Percentiles rank a stretch among this genome's conserved stretches.
Evolutionary conservation across 1,139 yeast genomes (phyloP).

Genomic region (Eremothecium gossypii): DNA sequence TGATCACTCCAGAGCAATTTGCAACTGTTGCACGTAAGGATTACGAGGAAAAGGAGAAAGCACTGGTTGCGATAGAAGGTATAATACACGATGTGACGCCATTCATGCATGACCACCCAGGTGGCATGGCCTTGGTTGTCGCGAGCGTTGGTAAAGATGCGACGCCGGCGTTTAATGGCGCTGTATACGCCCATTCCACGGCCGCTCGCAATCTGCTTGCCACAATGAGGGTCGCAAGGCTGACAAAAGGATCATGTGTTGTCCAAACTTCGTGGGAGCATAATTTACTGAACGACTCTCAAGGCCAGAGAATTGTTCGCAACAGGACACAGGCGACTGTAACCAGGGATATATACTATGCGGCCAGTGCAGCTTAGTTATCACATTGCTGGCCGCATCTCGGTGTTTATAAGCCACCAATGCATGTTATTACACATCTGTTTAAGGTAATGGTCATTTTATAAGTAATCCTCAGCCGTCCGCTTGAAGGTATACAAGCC

Average conservation of each 20-base stretch:
- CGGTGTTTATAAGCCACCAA: neutral
- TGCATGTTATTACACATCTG: neutral
- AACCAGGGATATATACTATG: conserved; percentile 30
- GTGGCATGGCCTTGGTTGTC: conserved; percentile 51
- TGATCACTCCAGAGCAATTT: conserved; percentile 44
- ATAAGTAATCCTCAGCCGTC: no score
- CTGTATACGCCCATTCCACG: conserved; percentile 65
- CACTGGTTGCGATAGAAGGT: conserved; percentile 41
- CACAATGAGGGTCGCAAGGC: conserved; percentile 64
- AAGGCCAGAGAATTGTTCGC: conserved; percentile 46
- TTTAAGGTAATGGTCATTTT: neutral
- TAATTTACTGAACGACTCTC: conserved; percentile 45
- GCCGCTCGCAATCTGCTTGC: conserved; percentile 66
- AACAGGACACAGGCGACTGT: conserved; percentile 52
- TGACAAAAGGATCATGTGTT: conserved; percentile 74
- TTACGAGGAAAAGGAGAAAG: conserved; percentile 28
- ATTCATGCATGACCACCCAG: conserved; percentile 65
- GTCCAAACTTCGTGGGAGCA: conserved; percentile 62
- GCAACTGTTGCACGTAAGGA: conserved; percentile 32
- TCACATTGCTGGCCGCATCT: neutral
- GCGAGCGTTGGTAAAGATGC: conserved; percentile 68
- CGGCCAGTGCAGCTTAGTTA: conserved; percentile 35
- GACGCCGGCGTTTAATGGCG: conserved; percentile 63
- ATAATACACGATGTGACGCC: conserved; percentile 70
- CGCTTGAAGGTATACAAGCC: no score